Conservation (phyloP, 2,329 filamentous ascomycete species). For the Colletotrichum phormii region DNA sequence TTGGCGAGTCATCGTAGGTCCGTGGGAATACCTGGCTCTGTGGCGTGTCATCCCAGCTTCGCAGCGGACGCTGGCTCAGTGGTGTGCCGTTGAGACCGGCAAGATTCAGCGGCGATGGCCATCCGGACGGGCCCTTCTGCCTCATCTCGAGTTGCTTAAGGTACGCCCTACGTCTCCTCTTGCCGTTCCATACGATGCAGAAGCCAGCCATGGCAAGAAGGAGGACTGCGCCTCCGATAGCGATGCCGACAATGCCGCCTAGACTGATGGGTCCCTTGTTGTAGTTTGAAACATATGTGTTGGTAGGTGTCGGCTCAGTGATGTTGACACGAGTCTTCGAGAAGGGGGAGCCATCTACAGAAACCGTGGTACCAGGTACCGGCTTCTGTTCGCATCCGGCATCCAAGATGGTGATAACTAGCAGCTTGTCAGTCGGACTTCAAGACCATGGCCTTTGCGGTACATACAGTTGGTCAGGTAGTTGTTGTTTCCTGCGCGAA, state of each 20-base stretch:
- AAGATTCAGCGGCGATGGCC: constrained; percentile 51
- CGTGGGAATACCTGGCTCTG: constrained; percentile 51
- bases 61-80: constrained; percentile 46
- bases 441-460: background rate
- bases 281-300: constrained; percentile 54
- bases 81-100: constrained; percentile 40
- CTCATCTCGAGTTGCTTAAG: constrained; percentile 58
- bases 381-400: constrained; percentile 68
- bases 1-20: constrained; percentile 49
- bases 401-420: constrained; percentile 63
- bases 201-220: constrained; percentile 62
- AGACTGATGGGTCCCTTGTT: constrained; percentile 60
- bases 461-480: constrained; percentile 67
- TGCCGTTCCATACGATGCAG: constrained; percentile 67
- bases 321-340: constrained; percentile 59
- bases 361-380: constrained; percentile 57
- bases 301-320: constrained; percentile 58
- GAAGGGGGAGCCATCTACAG: constrained; percentile 65
- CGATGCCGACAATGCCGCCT: constrained; percentile 69
- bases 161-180: constrained; percentile 64
- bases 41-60: constrained; percentile 66
- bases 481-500: constrained; percentile 50
- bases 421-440: constrained; percentile 26
- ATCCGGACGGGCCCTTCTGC: constrained; percentile 50
- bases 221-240: constrained; percentile 60